phyloP scores from a whole-genome alignment of 306 rosid species.

The Calophaca sinica region DNA sequence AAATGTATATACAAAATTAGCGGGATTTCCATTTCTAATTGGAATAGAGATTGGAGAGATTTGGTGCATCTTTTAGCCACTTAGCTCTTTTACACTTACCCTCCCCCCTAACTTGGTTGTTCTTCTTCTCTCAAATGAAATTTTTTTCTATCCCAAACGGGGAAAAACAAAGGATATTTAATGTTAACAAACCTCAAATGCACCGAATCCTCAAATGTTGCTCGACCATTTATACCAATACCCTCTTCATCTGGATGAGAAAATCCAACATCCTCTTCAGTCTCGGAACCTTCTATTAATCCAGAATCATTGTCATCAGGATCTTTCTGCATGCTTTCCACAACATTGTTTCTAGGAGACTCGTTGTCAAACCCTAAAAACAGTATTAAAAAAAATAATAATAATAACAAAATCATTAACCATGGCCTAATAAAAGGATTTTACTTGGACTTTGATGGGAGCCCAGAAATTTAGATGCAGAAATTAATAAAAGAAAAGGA shows the following conservation, averaged over 20 bases:
- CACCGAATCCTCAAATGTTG: constrained; percentile 50
- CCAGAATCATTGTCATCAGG: constrained; percentile 41
- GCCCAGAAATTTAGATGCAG: not conserved
- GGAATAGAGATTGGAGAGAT: constrained; percentile 14
- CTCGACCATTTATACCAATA: constrained; percentile 42
- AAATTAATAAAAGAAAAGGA: not conserved
- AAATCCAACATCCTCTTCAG: constrained; percentile 56
- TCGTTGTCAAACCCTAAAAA: constrained; percentile 57
- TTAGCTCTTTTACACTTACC: not conserved
- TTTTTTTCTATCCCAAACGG: too few species aligned
- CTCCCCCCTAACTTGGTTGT: constrained; percentile 3
- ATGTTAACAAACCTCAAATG: constrained; percentile 60
- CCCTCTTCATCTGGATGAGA: constrained; percentile 64
- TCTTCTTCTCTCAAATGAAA: constrained; percentile 22
- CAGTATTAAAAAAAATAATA: too few species aligned
- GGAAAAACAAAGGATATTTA: constrained; percentile 22
- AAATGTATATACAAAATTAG: too few species aligned
- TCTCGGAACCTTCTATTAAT: constrained; percentile 54
- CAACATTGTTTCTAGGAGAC: constrained; percentile 43
- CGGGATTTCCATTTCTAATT: too few species aligned
- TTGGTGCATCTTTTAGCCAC: constrained; percentile 11
- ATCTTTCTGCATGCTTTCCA: constrained; percentile 46
- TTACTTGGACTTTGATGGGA: constrained; percentile 13
- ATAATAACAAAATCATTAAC: not conserved
- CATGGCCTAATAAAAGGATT: constrained; percentile 5